Conservation (phyloP, 1,139 yeast species). For the Arxiozyma heterogenica region DNA sequence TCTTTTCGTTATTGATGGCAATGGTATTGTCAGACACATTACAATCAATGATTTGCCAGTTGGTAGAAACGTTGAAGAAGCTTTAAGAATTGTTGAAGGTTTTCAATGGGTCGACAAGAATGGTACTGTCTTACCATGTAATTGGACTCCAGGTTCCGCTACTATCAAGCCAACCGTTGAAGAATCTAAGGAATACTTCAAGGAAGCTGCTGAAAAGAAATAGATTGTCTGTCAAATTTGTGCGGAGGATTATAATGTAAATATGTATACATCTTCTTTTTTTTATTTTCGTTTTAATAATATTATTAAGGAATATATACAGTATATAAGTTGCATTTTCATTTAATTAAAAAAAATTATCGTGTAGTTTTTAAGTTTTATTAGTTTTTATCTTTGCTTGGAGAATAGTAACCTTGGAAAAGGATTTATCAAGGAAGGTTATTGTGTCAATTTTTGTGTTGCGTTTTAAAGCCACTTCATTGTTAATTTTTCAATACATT, state of each 20-base stretch:
- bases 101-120: constrained; percentile 97
- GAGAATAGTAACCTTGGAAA: too few relatives aligned
- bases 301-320: background rate
- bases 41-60: constrained; percentile 98
- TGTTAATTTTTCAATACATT: too few relatives aligned
- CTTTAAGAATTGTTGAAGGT: constrained; percentile 93
- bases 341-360: too few relatives aligned
- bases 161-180: constrained; percentile 85
- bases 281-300: too few relatives aligned
- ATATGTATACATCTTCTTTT: background rate
- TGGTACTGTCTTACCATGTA: constrained; percentile 99
- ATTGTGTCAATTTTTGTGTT: too few relatives aligned
- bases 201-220: constrained; percentile 19
- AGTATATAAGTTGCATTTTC: background rate
- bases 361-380: too few relatives aligned
- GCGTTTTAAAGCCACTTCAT: too few relatives aligned
- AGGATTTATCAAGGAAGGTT: too few relatives aligned
- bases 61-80: constrained; percentile 97
- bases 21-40: constrained; percentile 87
- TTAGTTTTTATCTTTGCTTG: background rate
- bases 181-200: constrained; percentile 47
- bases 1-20: constrained; percentile 93
- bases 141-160: constrained; percentile 97
- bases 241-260: background rate
- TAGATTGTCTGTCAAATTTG: background rate